phyloP scores from a whole-genome alignment of 2,329 filamentous ascomycete species.

The Paraphoma sp. region DNA sequence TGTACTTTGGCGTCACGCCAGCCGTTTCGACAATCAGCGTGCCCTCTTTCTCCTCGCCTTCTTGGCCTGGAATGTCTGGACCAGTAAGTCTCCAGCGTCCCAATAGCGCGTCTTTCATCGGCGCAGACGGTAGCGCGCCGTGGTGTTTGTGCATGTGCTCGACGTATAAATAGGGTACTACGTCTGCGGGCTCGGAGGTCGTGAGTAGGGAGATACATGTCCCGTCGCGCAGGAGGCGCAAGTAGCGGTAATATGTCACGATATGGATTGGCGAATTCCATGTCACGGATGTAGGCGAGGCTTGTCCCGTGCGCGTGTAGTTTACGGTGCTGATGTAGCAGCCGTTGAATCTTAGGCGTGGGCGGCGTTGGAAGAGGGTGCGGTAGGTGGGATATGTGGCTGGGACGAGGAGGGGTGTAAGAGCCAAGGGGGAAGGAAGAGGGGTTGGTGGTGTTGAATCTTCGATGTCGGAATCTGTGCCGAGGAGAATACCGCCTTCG shows the following conservation, averaged over 20 bases:
- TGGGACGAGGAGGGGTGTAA: slow-evolving; percentile 44
- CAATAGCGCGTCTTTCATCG: slow-evolving; percentile 72
- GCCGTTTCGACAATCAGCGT: slow-evolving; percentile 82
- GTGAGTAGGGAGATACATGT: slow-evolving; percentile 81
- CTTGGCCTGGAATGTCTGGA: slow-evolving; percentile 38
- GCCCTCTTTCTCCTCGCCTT: slow-evolving; percentile 37
- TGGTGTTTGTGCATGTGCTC: slow-evolving; percentile 65
- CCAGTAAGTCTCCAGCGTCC: slow-evolving; percentile 72
- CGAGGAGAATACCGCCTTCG: slow-evolving; percentile 39
- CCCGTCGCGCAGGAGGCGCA: slow-evolving; percentile 93
- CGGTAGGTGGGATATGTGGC: slow-evolving; percentile 54
- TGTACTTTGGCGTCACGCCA: slow-evolving; percentile 78
- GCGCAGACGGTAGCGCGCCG: slow-evolving; percentile 53
- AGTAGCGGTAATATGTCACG: slow-evolving; percentile 96
- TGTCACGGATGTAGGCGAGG: slow-evolving; percentile 71
- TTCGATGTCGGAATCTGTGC: slow-evolving; percentile 25
- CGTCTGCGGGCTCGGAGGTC: slow-evolving; percentile 81
- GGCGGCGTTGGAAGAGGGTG: slow-evolving; percentile 79
- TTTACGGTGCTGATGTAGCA: slow-evolving; percentile 97
- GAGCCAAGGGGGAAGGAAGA: slow-evolving; percentile 9
- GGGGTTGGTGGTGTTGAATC: neutral
- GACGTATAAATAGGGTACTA: slow-evolving; percentile 82
- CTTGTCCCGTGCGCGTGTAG: slow-evolving; percentile 83
- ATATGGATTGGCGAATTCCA: slow-evolving; percentile 88
- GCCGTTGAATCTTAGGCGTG: slow-evolving; percentile 90